Base-by-base conservation (phyloP, 2,329 filamentous ascomycete genomes). In the Dryadomyces sulphureus region DNA sequence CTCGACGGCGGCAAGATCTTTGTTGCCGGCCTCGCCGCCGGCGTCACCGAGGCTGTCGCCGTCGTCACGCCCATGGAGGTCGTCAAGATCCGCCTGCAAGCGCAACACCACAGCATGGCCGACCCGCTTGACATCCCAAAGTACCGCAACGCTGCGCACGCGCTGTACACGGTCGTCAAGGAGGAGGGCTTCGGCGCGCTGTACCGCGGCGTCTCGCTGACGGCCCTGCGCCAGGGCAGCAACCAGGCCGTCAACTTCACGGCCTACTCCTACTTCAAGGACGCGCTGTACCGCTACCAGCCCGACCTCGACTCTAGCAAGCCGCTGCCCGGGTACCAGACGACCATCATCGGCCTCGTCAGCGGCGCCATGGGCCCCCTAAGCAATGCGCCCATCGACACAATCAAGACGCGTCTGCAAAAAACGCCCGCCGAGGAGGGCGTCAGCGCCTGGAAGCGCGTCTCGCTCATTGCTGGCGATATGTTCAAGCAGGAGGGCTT, bases 211-310 rank as follows among this genome's bases (percentile, higher is more conserved):
- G 92, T 98, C 5, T 87, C 84, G 25, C 73, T 98, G 49, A 98
- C 92, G 1, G 92, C 92, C 1, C 72, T 98, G 56, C 77, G 92
- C 48, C 92, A 98, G 70, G 92, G 92, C 53, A 88, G 83, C 52
- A 98, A 98, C 68, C 92, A 98, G 70, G 92, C 93, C 41, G 88
- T 90, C 64, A 98, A 98, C 72, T 98, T 98, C 71, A 96, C 90
- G 14, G 90, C 92, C 11, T 98, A 98, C 69, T 84, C 84, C 1
- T 87, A 96, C 65, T 81, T 98, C 65, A 94, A 94, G 69, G 76
- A 83, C 50, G 69, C 70, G 45, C 72, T 96, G 45, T 80, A 87
- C 60, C 65, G 70, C 43, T 77, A 69, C 59, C 88, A 94, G 64
- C 81, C 82, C 7, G 69, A 84, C 55, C 81, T 79, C 50, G 70